Base-by-base conservation (phyloP, 192 early-diverging fungal species). In the Linnemannia elongata region DNA sequence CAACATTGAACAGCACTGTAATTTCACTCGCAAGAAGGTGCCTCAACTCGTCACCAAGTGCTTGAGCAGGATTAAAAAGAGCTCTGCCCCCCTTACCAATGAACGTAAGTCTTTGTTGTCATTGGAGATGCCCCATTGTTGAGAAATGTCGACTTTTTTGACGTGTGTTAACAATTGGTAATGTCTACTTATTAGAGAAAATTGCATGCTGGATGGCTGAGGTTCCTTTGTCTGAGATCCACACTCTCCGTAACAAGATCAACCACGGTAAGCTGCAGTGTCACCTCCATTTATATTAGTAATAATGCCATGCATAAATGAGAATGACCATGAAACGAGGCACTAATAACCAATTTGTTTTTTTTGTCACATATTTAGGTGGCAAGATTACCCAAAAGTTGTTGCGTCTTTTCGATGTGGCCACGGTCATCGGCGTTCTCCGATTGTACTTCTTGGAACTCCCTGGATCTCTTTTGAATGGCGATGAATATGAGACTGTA, bases 401-500 rank as follows among this genome's bases (percentile, higher is more conserved):
- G 74, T 78, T 96, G 54, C 87, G 92, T 12, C 41, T 85, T 22
- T 93, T 93, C 76, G 93, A 95, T 75, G 80, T 91, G 35, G 83
- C 90, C 0, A 85, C 94, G 6, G 83, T 95, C 6, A 93, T 92
- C 27, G 94, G 93, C 24, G 83, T 92, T 27, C 72, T 96, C 36
- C 88, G 93, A 6, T 86, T 95, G 20, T 96, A 94, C 72, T 86
- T 96, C n/a, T 83, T 94, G 83, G 95, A 96, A 81, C 85, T 96
- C 9, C 94, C 94, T 17, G 91, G 91, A 71, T 94, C 92, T 20
- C 74, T 96, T 38, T 84, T 94, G 20, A 94, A 95, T 9, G 92
- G 90, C 81, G 94, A 95, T 74, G 89, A 95, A 39, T 95, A 96
- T 73, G 94, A 94, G 24, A 89, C 93, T 10, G 89, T 93, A 47